Evolutionary conservation across 176 grass and related monocot species (phyloP), one percentile per base, ranked within the genome.

Genomic region (Juncus effusus): DNA sequence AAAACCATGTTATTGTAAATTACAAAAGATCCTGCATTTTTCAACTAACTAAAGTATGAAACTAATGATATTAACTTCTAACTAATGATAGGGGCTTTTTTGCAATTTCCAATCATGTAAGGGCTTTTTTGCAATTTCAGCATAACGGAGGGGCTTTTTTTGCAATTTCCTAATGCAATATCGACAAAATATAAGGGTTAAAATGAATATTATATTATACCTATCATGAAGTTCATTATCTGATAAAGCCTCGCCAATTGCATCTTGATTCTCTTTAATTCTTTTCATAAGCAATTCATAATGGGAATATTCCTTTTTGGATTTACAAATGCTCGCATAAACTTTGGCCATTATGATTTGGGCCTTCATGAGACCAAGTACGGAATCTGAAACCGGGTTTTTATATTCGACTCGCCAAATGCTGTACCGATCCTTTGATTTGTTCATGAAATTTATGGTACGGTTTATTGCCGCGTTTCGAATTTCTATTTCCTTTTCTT

Each of bases 331-430:
- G 50, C 63, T 86, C 65, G 90, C 85, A 69, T 95, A 95, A 59
- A 89, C 42, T 49, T 89, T 89, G 36, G 90, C 90, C 82, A 89
- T 95, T 81, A 95, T 89, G 65, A 89, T 83, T 64, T 95, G 90
- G 80, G 89, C 85, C 16, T 66, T 83, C 85, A 95, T 86, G 62
- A 89, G 90, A 68, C 73, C 81, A 44, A 86, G 56, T 19, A 83
- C 77, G 2, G 82, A 86, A 40, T 86, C 85, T 10, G 85, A 86
- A 62, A 78, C 79, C 28, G 65, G 72, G 68, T 78, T 76, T 38
- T 67, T 70, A 28, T 83, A 89, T 56, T 83, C 79, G 53, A 15
- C 70, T 72, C 79, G 89, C 85, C 90, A 86, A 75, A 89, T 95
- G 66, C 81, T 89, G 82, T 95, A 95, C 15, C 85, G 76, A 28